phyloP scores from a whole-genome alignment of 805 yeast genomes.

The Metschnikowia lachancei region DNA sequence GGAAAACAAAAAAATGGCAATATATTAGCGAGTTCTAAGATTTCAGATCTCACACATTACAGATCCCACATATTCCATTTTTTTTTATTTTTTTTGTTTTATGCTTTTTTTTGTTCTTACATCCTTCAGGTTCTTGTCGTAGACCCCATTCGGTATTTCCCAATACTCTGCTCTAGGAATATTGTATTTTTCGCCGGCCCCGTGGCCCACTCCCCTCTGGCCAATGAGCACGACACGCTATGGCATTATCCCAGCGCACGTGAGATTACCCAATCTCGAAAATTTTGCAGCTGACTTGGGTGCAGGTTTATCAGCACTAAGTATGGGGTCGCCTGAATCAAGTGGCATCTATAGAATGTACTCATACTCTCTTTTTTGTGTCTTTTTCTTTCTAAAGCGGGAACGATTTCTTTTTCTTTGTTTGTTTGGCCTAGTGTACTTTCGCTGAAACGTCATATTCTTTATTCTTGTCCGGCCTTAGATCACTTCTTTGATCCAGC shows the following conservation, averaged over 20 bases:
- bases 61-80: too few species aligned
- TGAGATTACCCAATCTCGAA: conserved; percentile 23
- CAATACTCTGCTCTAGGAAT: too few species aligned
- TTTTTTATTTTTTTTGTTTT: too few species aligned
- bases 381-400: not conserved
- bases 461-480: not conserved
- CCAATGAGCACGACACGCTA: conserved; percentile 16
- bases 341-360: not conserved
- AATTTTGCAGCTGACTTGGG: conserved; percentile 15
- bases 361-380: not conserved
- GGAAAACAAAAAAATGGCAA: too few species aligned
- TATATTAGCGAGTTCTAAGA: too few species aligned
- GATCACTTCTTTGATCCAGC: not conserved
- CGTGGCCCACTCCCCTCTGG: not conserved
- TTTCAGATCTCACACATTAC: too few species aligned
- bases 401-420: not conserved
- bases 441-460: too few species aligned
- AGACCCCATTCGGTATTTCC: too few species aligned
- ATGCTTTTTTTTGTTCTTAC: too few species aligned
- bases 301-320: conserved; percentile 13
- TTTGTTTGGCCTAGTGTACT: too few species aligned
- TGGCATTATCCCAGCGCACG: conserved; percentile 19
- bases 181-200: too few species aligned
- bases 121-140: too few species aligned
- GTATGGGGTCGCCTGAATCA: conserved; percentile 10